Evolutionary conservation across 2,329 filamentous ascomycete species (phyloP), one percentile per base, ranked within the genome.

Genomic region (Sclerotinia subarctica): DNA sequence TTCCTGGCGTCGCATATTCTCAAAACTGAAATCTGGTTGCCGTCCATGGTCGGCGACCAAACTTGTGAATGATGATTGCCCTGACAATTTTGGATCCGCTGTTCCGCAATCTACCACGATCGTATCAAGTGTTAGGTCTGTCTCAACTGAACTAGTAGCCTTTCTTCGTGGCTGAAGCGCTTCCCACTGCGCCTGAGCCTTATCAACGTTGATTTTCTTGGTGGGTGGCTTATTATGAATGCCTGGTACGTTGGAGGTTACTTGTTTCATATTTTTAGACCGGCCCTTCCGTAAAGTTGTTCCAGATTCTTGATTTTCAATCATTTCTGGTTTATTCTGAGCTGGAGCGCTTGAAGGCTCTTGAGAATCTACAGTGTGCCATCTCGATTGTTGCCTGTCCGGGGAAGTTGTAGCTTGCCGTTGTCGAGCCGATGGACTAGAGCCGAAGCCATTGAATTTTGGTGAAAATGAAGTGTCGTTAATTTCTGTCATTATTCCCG

Each of bases 41-140:
- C 83, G 80, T 32, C 84, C 84, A 68, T 74, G 72, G 81, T 85
- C 69, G 58, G 78, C 71, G 79, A 74, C 72, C 81, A 85, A 69
- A 65, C 78, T 79, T 11, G 75, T 75, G 26, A 81, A 80, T 0
- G 81, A 81, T 3, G 77, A 75, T 32, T 74, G 74, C 1, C 75
- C 56, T 7, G 73, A 73, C 3, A 78, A 57, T 49, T 74, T 79
- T 5, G 78, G 77, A 71, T 79, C 32, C 11, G 26, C 49, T 26
- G 13, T 15, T 26, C 42, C 49, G 21, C 35, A 62, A 46, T 69
- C 64, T 62, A 60, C 62, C 47, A 52, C 63, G 17, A 59, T 53
- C 29, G 47, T 66, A 17, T 66, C 52, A 35, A 62, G 52, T 15
- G 38, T 46, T 66, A n/a, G 8, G 35, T 68, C 56, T 35, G 47